A percentile compares a stretch with the other conserved stretches of the same genome.
These are phyloP conservation scores for Hemisphaericaspora subhashii DNA, from an alignment of 1,139 yeast species.

Conservation along the genomic window DNA sequence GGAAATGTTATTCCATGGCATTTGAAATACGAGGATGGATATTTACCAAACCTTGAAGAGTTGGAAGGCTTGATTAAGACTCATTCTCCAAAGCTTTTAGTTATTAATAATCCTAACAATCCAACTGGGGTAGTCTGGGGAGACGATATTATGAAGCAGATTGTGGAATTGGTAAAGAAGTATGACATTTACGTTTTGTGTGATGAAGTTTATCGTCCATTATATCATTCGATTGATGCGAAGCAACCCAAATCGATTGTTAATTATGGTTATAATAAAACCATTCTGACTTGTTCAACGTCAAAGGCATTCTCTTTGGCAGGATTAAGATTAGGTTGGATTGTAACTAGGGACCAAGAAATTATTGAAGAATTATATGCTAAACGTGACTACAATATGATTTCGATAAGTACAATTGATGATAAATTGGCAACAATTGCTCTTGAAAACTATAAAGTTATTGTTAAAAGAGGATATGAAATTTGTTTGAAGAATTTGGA, in stretches of 20 bases:
- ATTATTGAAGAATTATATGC: constrained; percentile 34
- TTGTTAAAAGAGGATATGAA: constrained; percentile 39
- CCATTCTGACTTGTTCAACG: constrained; percentile 51
- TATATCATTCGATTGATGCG: constrained; percentile 38
- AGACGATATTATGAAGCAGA: constrained; percentile 28
- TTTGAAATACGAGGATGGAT: constrained; percentile 33
- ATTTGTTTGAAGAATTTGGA: constrained; percentile 39
- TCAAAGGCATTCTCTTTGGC: constrained; percentile 59
- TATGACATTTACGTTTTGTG: constrained; percentile 40
- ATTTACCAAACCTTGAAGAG: constrained; percentile 35
- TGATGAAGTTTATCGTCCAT: constrained; percentile 60
- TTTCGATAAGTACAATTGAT: constrained; percentile 50
- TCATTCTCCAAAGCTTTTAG: constrained; percentile 43
- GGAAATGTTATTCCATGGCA: constrained; percentile 35
- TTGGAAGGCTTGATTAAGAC: constrained; percentile 28
- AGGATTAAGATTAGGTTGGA: constrained; percentile 58
- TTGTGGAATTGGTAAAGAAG: constrained; percentile 40
- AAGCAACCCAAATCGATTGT: constrained; percentile 35
- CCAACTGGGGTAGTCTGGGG: constrained; percentile 54
- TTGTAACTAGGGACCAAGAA: constrained; percentile 34
- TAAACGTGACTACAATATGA: constrained; percentile 54
- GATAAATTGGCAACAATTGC: constrained; percentile 50
- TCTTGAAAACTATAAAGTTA: constrained; percentile 28
- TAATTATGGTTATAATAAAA: constrained; percentile 41
- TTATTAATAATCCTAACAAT: constrained; percentile 56